Evolutionary conservation across 2,329 filamentous ascomycete species (phyloP), one percentile per base, ranked within the genome.

Genomic region (Pestalotiopsis sp.): DNA sequence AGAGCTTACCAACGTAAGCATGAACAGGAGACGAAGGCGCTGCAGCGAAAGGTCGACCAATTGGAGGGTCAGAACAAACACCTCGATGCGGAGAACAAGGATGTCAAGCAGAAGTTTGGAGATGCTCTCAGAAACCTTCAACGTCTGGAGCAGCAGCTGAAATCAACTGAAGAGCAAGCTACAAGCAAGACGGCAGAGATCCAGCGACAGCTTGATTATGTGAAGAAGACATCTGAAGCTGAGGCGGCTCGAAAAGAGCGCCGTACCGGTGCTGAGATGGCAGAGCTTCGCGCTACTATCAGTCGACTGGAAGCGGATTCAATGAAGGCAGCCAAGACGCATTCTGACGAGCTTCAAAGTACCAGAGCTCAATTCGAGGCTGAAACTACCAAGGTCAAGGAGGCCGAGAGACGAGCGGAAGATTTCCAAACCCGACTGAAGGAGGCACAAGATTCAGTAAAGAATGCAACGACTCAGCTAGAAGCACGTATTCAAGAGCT

Each of bases 301-400:
- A 87, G 86, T 67, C 84, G 86, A 59, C 80, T 94, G 17, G 87
- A 92, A 76, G 86, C 88, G 41, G 87, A 90, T 72, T 72, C 91
- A 13, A 84, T 89, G 78, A 91, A 90, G 83, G 85, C 86, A 58
- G 88, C 85, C 74, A 91, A 90, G 76, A 84, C 86, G 69, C 89
- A 89, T 73, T 76, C 83, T 0, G 85, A 89, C 71, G 91, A 92
- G 72, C 77, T 91, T 1, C 85, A 91, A 71, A 84, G 84, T 12
- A 82, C 86, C 2, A 85, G 85, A 65, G 84, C 88, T 62, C 84
- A 86, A 69, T 74, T 78, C 59, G 78, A 77, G 74, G 72, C 7
- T 62, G 38, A 71, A 70, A 27, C 72, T 71, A 14, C 69, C 67
- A 0, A 64, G 17, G 38, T 45, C 38, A 45, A 64, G 39, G 41